These are phyloP conservation scores for Amniculicola lignicola DNA, from an alignment of 495 filamentous ascomycete genomes.

Conservation along the genomic window DNA sequence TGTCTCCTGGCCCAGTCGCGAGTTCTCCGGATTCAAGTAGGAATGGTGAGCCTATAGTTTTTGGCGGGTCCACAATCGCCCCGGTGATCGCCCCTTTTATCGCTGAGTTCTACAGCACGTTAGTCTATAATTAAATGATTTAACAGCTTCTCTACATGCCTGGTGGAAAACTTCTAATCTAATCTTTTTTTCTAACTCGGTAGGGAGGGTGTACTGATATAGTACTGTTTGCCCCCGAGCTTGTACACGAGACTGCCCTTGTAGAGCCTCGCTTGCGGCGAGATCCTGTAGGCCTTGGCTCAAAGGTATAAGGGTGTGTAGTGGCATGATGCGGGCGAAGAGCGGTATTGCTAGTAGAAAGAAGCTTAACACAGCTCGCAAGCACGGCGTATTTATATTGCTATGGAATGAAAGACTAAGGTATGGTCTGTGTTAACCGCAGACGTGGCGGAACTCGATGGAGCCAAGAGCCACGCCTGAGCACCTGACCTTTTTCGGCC, in stretches of 20 bases:
- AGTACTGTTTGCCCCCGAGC: background rate
- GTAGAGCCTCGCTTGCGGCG: background rate
- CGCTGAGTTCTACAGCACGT: background rate
- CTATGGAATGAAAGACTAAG: background rate
- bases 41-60: background rate
- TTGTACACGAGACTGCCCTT: background rate
- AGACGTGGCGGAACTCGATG: background rate
- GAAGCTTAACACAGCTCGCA: background rate
- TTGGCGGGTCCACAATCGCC: background rate
- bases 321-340: background rate
- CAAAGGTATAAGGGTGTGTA: background rate
- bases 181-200: background rate
- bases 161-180: background rate
- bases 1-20: background rate
- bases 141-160: background rate
- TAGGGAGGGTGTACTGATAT: background rate
- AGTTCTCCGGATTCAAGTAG: background rate
- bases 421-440: background rate
- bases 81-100: background rate
- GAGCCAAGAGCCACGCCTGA: background rate
- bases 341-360: background rate
- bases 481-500: background rate
- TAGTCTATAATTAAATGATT: background rate
- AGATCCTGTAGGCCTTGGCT: background rate
- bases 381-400: background rate